Evolutionary conservation across 306 rosid species (phyloP), one percentile per base, ranked within the genome.

Genomic region (Quercus ilex): DNA sequence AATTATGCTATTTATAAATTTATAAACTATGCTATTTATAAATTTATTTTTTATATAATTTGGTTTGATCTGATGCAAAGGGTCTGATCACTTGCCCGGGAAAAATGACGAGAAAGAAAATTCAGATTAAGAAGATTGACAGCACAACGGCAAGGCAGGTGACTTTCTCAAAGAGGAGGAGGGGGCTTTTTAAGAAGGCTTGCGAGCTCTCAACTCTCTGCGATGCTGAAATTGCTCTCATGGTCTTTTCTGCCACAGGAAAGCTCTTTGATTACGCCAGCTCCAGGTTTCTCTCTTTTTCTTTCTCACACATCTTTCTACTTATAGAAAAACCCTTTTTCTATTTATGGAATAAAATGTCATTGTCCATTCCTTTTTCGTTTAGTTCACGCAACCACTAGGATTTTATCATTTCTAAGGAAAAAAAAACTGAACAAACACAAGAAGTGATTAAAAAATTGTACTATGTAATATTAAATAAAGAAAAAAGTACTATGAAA

Each of bases 101-200:
- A 78, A 81, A 74, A 21, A 85, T 83, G 87, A 80, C 84, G 18
- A 56, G 83, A 31, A 70, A 59, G 76, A 85, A 88, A 74, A 83
- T 83, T 76, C 77, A 81, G 75, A 83, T 76, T 12, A 85, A 78
- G 85, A 88, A 76, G 78, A 83, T 83, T 5, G 91, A 88, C 5
- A 88, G 62, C 57, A 77, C 68, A 62, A 74, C 87, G 2, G 86
- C 87, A 6, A 85, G 87, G 62, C 89, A 88, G 68, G 89, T 80
- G 4, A 74, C 87, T 5, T 85, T 88, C 73, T 85, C 87, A 2
- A 83, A 80, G 85, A 85, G 87, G 72, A 85, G 79, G 68, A 81
- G 59, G 76, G 89, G 89, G 6, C 74, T 88, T 3, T 74, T 88
- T 30, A 86, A 88, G 81, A 88, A 88, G 57, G 89, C 89, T 38